These are phyloP conservation scores for Gaeumannomyces sp. DNA, from an alignment of 2,329 filamentous ascomycete genomes.

Conservation along the genomic window DNA sequence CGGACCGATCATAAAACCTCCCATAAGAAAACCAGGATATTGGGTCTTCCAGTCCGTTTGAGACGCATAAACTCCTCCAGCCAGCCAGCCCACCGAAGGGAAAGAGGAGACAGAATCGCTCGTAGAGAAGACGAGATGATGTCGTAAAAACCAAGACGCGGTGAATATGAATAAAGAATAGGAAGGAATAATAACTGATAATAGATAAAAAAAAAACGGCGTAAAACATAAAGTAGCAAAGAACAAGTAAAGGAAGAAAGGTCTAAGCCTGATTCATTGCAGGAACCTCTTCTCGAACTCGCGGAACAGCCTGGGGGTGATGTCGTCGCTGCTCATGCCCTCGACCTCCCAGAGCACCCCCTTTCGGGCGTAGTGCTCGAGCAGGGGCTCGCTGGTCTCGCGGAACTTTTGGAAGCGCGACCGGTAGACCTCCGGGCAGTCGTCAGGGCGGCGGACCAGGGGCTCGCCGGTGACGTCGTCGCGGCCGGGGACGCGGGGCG, in stretches of 20 bases:
- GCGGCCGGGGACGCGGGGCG: conserved; percentile 69
- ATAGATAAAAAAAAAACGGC: neutral
- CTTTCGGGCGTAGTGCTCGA: conserved; percentile 82
- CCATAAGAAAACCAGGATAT: neutral
- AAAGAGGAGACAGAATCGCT: neutral
- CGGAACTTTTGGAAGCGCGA: conserved; percentile 75
- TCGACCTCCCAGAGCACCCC: conserved; percentile 82
- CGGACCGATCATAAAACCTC: neutral
- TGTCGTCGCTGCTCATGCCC: conserved; percentile 89
- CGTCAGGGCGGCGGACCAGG: conserved; percentile 76
- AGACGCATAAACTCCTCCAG: neutral
- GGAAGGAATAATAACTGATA: neutral
- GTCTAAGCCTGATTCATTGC: neutral
- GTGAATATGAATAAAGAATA: neutral
- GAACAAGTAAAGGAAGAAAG: neutral
- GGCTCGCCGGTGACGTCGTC: conserved; percentile 90
- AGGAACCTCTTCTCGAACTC: conserved; percentile 77
- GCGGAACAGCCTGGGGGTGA: conserved; percentile 77
- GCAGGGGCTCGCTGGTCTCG: conserved; percentile 75
- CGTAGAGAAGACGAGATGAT: neutral
- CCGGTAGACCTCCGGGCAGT: conserved; percentile 81
- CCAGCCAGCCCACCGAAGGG: neutral
- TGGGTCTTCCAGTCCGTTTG: neutral
- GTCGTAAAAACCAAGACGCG: neutral
- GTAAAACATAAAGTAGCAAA: neutral